Evolutionary conservation across 768 basidiomycete species (phyloP).

Genomic region (Lyophyllum shimeji): DNA sequence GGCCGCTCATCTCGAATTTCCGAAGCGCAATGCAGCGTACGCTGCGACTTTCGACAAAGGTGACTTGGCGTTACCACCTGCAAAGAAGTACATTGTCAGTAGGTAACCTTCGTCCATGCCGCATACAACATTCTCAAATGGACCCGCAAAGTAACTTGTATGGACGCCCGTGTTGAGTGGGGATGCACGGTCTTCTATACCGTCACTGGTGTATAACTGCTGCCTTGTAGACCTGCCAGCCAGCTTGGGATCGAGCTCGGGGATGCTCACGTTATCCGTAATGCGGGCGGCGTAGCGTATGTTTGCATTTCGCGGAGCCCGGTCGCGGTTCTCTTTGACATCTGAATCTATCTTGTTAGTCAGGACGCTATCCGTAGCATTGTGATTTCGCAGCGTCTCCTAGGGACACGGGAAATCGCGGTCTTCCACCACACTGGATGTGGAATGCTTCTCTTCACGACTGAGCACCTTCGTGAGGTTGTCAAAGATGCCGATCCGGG

Average conservation of each 20-base stretch:
- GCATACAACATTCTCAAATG: background rate
- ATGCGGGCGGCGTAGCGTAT: conserved; percentile 68
- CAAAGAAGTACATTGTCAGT: conserved; percentile 33
- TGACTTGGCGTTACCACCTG: conserved; percentile 31
- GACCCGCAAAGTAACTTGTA: conserved; percentile 54
- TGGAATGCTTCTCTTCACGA: conserved; percentile 68
- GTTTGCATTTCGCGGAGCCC: conserved; percentile 20
- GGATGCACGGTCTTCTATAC: conserved; percentile 5
- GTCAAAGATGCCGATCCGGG: conserved; percentile 47
- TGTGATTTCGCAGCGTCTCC: conserved; percentile 70
- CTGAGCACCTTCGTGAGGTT: conserved; percentile 44
- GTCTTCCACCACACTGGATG: conserved; percentile 73
- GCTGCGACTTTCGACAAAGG: conserved; percentile 45
- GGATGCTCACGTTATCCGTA: conserved; percentile 72
- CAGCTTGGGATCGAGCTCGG: conserved; percentile 64
- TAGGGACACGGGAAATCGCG: conserved; percentile 68
- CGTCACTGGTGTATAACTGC: background rate
- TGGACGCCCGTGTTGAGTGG: conserved; percentile 74
- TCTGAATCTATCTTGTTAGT: conserved; percentile 27
- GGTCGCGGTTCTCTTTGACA: background rate
- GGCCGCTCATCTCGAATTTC: conserved; percentile 34
- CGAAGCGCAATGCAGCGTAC: conserved; percentile 43
- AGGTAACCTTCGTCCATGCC: conserved; percentile 4
- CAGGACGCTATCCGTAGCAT: conserved; percentile 66
- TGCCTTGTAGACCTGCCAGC: conserved; percentile 44